Percentiles rank a stretch among this genome's conserved stretches.
These are phyloP conservation scores for Hericium erinaceus DNA, from an alignment of 768 basidiomycete species.

Conservation along the genomic window DNA sequence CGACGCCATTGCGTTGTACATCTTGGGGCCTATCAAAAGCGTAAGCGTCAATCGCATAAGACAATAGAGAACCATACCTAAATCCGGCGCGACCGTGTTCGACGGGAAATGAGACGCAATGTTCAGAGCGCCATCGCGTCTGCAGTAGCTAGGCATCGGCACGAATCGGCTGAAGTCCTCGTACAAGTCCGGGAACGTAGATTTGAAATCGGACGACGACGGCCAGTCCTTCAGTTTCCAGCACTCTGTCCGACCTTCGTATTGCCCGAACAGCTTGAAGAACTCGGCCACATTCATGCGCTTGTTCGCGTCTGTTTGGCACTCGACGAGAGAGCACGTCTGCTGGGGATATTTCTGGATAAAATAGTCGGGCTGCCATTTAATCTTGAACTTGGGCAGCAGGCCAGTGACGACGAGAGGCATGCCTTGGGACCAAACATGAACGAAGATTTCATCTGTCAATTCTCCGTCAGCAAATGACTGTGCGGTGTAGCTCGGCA, in stretches of 20 bases:
- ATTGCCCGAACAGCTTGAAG: constrained; percentile 69
- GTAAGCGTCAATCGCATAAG: no score
- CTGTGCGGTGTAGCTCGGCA: constrained; percentile 30
- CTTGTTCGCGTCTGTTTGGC: constrained; percentile 61
- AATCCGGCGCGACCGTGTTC: constrained; percentile 71
- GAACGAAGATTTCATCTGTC: constrained; percentile 50
- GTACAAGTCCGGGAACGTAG: constrained; percentile 75
- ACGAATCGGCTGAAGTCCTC: constrained; percentile 78
- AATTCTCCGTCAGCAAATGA: constrained; percentile 41
- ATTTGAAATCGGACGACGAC: constrained; percentile 74
- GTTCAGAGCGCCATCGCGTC: constrained; percentile 83
- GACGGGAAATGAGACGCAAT: constrained; percentile 83
- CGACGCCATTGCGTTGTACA: constrained; percentile 80
- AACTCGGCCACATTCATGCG: constrained; percentile 66
- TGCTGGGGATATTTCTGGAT: constrained; percentile 55
- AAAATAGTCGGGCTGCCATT: constrained; percentile 84
- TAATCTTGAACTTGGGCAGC: constrained; percentile 47
- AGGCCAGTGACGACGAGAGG: constrained; percentile 73
- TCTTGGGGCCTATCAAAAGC: constrained; percentile 14
- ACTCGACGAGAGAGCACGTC: constrained; percentile 69
- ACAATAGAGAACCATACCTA: constrained; percentile 38
- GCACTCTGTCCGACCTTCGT: constrained; percentile 43
- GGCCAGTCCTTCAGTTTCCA: constrained; percentile 96
- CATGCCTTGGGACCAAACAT: constrained; percentile 64
- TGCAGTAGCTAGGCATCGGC: constrained; percentile 84